Evolutionary conservation across 345 rosid species (phyloP).

Genomic region (Schrenkiella parvula): DNA sequence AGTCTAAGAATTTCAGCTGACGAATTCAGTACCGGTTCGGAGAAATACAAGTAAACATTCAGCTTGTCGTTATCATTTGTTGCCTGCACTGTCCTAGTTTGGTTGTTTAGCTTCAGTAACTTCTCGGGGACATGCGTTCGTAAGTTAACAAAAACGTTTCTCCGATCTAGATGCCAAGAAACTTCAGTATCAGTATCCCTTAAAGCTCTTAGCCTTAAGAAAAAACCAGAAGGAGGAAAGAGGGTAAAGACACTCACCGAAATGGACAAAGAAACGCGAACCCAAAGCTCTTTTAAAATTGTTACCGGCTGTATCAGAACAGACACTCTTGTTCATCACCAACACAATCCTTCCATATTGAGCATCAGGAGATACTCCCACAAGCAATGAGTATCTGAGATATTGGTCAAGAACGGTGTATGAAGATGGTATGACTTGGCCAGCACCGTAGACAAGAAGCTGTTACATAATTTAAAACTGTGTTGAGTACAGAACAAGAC

Average conservation of each 20-base stretch:
- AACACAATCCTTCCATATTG: slow-evolving; percentile 62
- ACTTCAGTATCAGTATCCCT: neutral
- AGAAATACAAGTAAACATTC: slow-evolving; percentile 73
- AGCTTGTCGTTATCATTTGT: slow-evolving; percentile 57
- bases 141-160: slow-evolving; percentile 59
- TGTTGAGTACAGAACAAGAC: neutral
- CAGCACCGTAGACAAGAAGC: slow-evolving; percentile 91
- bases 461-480: slow-evolving; percentile 33
- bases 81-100: slow-evolving; percentile 75
- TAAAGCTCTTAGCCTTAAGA: neutral
- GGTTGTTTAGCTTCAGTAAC: slow-evolving; percentile 53
- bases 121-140: slow-evolving; percentile 70
- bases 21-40: slow-evolving; percentile 70
- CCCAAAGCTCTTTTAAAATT: slow-evolving; percentile 53
- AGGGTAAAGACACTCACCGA: slow-evolving; percentile 49
- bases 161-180: slow-evolving; percentile 50
- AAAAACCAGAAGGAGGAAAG: neutral
- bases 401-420: slow-evolving; percentile 47
- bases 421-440: slow-evolving; percentile 79
- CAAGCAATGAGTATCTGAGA: slow-evolving; percentile 65
- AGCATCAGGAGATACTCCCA: slow-evolving; percentile 51
- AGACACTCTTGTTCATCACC: slow-evolving; percentile 67
- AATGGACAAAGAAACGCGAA: slow-evolving; percentile 69
- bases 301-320: slow-evolving; percentile 78
- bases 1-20: slow-evolving; percentile 53